Conservation (phyloP, 2,329 filamentous ascomycete genomes). For the Fusarium sp. region DNA sequence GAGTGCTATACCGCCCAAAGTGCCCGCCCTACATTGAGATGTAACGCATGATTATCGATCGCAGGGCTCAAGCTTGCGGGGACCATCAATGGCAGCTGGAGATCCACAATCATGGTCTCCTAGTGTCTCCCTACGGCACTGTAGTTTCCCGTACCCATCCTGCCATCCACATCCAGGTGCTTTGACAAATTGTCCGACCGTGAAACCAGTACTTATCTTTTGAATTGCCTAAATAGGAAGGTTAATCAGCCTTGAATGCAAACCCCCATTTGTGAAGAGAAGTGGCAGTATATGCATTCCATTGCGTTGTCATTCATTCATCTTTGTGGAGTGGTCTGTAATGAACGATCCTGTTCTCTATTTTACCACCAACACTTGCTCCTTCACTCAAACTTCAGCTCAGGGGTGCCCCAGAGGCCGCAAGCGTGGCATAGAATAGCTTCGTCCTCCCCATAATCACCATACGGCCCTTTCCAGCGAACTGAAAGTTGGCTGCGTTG, state of each 20-base stretch:
- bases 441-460: slow-evolving; percentile 54
- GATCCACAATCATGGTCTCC: not conserved
- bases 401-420: slow-evolving; percentile 35
- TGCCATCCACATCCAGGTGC: no score
- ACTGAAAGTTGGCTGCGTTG: slow-evolving; percentile 61
- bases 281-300: no score
- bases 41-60: not conserved
- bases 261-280: not conserved
- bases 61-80: not conserved
- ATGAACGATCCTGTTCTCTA: not conserved
- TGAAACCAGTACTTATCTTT: not conserved
- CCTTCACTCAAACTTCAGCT: not conserved
- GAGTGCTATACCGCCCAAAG: not conserved
- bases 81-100: no score
- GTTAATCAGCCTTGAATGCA: not conserved
- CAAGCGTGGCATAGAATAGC: slow-evolving; percentile 51
- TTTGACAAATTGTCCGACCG: not conserved
- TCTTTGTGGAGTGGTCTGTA: not conserved
- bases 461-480: slow-evolving; percentile 56
- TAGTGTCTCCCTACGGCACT: not conserved
- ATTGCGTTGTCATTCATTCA: not conserved
- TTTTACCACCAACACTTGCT: not conserved
- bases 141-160: not conserved
- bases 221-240: not conserved
- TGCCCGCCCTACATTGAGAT: not conserved